phyloP scores from a whole-genome alignment of 139 green algal species.

The Diplosphaera chodatii region DNA sequence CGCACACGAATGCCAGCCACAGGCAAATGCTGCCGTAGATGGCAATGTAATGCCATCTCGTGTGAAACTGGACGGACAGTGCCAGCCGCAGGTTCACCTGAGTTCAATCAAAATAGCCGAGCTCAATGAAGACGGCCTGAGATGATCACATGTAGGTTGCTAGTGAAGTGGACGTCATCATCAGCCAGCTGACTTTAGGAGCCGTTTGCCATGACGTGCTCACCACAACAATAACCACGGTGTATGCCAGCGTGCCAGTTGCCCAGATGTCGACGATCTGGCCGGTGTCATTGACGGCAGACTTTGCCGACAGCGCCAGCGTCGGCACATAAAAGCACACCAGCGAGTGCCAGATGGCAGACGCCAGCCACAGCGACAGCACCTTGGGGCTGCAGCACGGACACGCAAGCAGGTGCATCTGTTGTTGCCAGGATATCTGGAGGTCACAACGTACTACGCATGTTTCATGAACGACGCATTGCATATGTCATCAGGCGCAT shows the following conservation, averaged over 20 bases:
- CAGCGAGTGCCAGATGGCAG: conserved; percentile 18
- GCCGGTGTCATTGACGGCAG: conserved; percentile 14
- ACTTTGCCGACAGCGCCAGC: neutral
- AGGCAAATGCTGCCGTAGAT: conserved; percentile 28
- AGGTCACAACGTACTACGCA: too few species aligned
- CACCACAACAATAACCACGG: conserved; percentile 21
- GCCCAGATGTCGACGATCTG: conserved; percentile 26
- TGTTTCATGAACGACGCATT: too few species aligned
- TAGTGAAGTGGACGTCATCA: too few species aligned
- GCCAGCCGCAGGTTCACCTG: conserved; percentile 47
- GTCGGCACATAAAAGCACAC: conserved; percentile 18
- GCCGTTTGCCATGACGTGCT: neutral
- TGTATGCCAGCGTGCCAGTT: conserved; percentile 35
- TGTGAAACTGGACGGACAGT: conserved; percentile 30
- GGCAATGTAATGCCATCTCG: conserved; percentile 24
- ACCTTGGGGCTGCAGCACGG: conserved; percentile 10
- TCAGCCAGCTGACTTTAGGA: too few species aligned
- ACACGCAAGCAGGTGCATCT: too few species aligned
- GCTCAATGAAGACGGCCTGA: too few species aligned
- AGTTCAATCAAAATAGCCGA: too few species aligned
- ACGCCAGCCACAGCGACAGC: conserved; percentile 32
- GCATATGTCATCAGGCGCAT: too few species aligned
- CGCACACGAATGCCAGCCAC: conserved; percentile 28
- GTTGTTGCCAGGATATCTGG: too few species aligned
- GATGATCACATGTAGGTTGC: too few species aligned